phyloP scores from a whole-genome alignment of 352 stramenopile genomes.

The Hyaloperonospora brassicae region DNA sequence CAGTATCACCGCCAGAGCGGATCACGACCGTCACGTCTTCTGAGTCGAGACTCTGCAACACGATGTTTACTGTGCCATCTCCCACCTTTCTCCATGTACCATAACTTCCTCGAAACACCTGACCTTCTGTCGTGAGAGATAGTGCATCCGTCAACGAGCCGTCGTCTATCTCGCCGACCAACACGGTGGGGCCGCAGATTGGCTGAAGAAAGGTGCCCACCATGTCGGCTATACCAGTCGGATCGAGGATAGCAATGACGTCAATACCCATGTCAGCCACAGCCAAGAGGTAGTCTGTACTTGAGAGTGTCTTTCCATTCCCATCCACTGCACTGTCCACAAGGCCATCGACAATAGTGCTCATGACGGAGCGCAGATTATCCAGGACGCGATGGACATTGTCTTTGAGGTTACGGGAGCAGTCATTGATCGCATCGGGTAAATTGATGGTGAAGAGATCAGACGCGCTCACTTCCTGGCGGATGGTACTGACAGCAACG shows the following conservation, averaged over 20 bases:
- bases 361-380: too few species aligned
- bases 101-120: constrained; percentile 31
- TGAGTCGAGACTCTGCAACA: constrained; percentile 24
- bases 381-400: too few species aligned
- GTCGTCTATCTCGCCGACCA: constrained; percentile 30
- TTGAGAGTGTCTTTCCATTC: constrained; percentile 10
- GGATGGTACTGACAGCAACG: constrained; percentile 7
- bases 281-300: constrained; percentile 27
- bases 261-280: constrained; percentile 25
- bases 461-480: too few species aligned
- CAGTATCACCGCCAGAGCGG: constrained; percentile 27
- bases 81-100: constrained; percentile 28
- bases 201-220: constrained; percentile 35
- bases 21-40: constrained; percentile 22
- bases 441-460: too few species aligned
- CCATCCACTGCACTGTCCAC: constrained; percentile 13
- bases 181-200: constrained; percentile 22
- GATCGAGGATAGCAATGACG: constrained; percentile 32
- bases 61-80: constrained; percentile 20
- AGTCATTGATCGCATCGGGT: too few species aligned
- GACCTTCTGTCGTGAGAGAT: constrained; percentile 18
- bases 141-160: constrained; percentile 25
- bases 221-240: constrained; percentile 33
- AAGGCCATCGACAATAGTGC: too few species aligned
- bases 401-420: too few species aligned